Evolutionary conservation across 2,329 filamentous ascomycete species (phyloP), one percentile per base, ranked within the genome.

Genomic region (Colletotrichum aenigma): DNA sequence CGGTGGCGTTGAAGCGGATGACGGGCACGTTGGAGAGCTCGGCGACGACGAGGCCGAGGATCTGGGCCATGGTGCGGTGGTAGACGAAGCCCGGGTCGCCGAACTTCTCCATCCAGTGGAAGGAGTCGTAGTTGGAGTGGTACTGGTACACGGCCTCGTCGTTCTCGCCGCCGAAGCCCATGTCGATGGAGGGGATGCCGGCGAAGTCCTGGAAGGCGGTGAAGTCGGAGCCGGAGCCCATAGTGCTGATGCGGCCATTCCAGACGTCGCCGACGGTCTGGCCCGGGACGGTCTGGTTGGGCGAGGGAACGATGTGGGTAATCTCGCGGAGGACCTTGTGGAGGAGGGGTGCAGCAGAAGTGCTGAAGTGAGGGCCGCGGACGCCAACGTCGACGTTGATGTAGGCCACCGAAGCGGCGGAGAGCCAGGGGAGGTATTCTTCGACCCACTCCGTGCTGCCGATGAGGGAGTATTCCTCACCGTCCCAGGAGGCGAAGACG

Each of bases 371-470:
- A 0, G 91, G 89, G 0, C 95, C 94, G 7, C 87, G 82, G 5
- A 93, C 90, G 34, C 93, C 94, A 7, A 95, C 92, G 79, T 98
- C 96, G 71, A 98, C 92, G 83, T 98, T 98, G 77, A 98, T 85
- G 81, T 98, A 98, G 12, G 95, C 95, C 18, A 98, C 90, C 72
- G 93, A 94, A 55, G 94, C 89, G 6, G 89, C 88, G 4, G 89
- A 89, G 15, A 98, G 89, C 95, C 95, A 98, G 0, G 94, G 93
- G 0, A 97, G 85, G 80, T 95, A 95, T 78, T 98, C 95, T 82
- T 98, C 96, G 0, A 98, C 95, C 95, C 96, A 98, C 82, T 98
- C 96, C 0, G 96, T 98, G 69, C 93, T 95, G 6, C 96, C 96
- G 16, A 98, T 84, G 7, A 98, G 89, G 1, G 94, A 95, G 78